phyloP scores from a whole-genome alignment of 768 basidiomycete species.

The Kwoniella sp. region DNA sequence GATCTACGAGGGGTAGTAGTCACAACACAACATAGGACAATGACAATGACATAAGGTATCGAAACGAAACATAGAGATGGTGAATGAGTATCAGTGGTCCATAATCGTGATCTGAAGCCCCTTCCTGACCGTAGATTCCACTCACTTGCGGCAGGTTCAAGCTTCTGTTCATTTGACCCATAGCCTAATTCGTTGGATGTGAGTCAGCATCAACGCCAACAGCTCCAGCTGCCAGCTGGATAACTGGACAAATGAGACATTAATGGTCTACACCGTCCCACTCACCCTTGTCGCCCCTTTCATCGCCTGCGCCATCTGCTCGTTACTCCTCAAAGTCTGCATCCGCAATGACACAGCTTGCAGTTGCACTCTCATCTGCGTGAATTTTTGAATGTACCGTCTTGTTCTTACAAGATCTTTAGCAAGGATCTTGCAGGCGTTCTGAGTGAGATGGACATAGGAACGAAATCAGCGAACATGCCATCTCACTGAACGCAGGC shows the following conservation, averaged over 20 bases:
- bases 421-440: constrained; percentile 98
- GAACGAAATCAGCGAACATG: too few relatives aligned
- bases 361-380: constrained; percentile 97
- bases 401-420: constrained; percentile 97
- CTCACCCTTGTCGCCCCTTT: constrained; percentile 90
- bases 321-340: constrained; percentile 93
- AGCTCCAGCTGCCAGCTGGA: too few relatives aligned
- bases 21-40: too few relatives aligned
- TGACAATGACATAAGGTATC: background rate
- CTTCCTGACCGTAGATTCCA: background rate
- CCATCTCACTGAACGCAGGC: too few relatives aligned
- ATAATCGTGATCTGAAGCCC: background rate
- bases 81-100: background rate
- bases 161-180: constrained; percentile 96
- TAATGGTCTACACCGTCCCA: too few relatives aligned
- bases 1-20: constrained; percentile 66
- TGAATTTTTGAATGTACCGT: constrained; percentile 95
- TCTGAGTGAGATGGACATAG: constrained; percentile 62
- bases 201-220: too few relatives aligned
- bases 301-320: constrained; percentile 99
- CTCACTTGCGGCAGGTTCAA: constrained; percentile 75
- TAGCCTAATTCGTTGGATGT: constrained; percentile 65
- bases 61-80: background rate
- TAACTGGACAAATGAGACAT: too few relatives aligned
- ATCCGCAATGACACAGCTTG: constrained; percentile 94